These are phyloP conservation scores for Tolypocladium endophyticum DNA, from an alignment of 2,329 filamentous ascomycete genomes.

Conservation along the genomic window DNA sequence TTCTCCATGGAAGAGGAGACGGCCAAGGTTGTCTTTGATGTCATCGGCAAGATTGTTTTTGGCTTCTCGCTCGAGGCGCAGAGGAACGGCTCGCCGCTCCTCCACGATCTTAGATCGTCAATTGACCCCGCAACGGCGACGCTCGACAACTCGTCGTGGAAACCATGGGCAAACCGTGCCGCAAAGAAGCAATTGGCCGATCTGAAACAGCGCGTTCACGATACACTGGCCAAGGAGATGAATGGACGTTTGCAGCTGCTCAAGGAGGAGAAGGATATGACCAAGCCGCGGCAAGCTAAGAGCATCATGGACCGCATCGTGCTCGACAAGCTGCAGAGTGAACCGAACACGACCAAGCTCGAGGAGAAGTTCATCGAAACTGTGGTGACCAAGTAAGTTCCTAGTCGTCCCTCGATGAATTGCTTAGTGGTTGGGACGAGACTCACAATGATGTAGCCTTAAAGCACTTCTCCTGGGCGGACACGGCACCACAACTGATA, in stretches of 20 bases:
- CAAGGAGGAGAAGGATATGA: constrained; percentile 8
- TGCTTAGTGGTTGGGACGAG: not conserved
- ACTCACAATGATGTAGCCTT: constrained; percentile 2
- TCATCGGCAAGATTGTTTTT: constrained; percentile 11
- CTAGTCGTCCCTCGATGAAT: not conserved
- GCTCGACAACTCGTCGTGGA: not conserved
- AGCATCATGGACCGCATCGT: constrained; percentile 10
- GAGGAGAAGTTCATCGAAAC: constrained; percentile 8
- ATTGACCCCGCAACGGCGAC: constrained; percentile 1
- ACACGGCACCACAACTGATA: constrained; percentile 11
- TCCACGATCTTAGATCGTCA: constrained; percentile 5
- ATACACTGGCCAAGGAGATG: not conserved
- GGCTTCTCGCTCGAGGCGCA: constrained; percentile 8
- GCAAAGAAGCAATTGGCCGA: not conserved
- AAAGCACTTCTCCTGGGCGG: constrained; percentile 13
- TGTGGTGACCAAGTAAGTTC: constrained; percentile 4
- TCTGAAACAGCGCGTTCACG: not conserved
- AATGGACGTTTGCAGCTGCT: not conserved
- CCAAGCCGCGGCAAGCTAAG: constrained; percentile 3
- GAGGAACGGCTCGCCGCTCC: constrained; percentile 4
- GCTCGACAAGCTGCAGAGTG: constrained; percentile 7
- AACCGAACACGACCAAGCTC: constrained; percentile 1
- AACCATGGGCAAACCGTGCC: not conserved
- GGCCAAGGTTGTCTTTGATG: constrained; percentile 9
- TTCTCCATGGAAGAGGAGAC: constrained; percentile 11